These are phyloP conservation scores for Phycomyces nitens DNA, from an alignment of 192 early-diverging fungal species.

Conservation along the genomic window DNA sequence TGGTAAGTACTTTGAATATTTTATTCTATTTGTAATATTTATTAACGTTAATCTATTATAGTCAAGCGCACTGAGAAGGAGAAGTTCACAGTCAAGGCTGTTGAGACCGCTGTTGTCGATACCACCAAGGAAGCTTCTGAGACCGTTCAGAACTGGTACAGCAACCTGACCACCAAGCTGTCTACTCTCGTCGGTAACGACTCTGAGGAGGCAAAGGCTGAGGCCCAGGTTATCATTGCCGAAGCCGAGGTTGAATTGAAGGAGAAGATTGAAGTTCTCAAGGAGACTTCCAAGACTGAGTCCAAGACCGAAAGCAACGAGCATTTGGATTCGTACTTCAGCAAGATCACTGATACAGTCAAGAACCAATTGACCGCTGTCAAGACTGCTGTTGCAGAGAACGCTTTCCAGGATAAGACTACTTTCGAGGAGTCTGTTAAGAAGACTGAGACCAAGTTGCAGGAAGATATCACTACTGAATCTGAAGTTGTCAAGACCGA, in stretches of 20 bases:
- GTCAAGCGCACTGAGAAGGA: too few relatives aligned
- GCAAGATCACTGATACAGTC: slow-evolving; percentile 1
- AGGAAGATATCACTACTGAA: slow-evolving; percentile 5
- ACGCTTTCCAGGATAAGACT: background rate
- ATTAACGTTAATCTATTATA: background rate
- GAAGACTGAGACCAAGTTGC: background rate
- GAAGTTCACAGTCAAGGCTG: too few relatives aligned
- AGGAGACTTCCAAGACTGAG: background rate
- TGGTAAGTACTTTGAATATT: slow-evolving; percentile 8
- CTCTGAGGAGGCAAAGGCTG: slow-evolving; percentile 1
- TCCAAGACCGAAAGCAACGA: background rate
- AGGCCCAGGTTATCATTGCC: slow-evolving; percentile 1
- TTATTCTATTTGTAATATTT: background rate
- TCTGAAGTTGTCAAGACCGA: slow-evolving; percentile 7
- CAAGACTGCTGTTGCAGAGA: slow-evolving; percentile 1
- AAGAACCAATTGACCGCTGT: background rate
- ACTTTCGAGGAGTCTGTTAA: background rate
- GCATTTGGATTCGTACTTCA: slow-evolving; percentile 12
- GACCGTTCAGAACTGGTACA: slow-evolving; percentile 4
- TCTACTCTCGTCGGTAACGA: background rate
- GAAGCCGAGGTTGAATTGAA: slow-evolving; percentile 17
- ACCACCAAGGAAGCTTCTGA: slow-evolving; percentile 2
- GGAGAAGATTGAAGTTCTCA: slow-evolving; percentile 1
- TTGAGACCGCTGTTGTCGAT: background rate
- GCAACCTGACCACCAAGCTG: background rate